Evolutionary conservation across 129 eudicot species (phyloP), one percentile per base, ranked within the genome.

Genomic region (Chrysanthemum lavandulifolium): DNA sequence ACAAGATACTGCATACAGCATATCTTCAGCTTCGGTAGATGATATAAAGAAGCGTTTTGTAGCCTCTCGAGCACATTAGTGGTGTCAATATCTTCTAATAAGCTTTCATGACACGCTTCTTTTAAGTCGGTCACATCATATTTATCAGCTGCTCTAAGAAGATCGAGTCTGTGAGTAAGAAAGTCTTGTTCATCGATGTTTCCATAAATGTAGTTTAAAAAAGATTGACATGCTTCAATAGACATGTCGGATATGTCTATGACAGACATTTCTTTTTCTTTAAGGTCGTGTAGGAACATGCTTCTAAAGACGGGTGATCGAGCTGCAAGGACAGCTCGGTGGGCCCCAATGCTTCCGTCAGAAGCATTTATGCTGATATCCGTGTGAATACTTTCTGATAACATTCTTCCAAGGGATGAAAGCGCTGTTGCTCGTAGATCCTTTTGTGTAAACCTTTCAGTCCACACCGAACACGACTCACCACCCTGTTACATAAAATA

Each of bases 31-130:
- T 88, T 82, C 2, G 89, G 84, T 72, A 95, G 72, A 53, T 80
- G 86, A 75, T 88, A 95, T 12, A 95, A 75, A 66, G 83, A 78
- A 15, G 99, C 97, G 51, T 75, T 86, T 73, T 91, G 95, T 19
- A 95, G 91, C 85, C 99, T 88, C 77, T 95, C 96, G 0, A 95
- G 89, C n/a, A 88, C 97, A 65, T 95, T 95, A 73, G 56, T 80
- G 2, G 96, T 72, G 57, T 95, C 96, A 23, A 95, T 95, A 76
- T 95, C 99, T 78, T 91, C 90, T 63, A 91, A 66, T 0, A 95
- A 71, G 66, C 99, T 95, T 45, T 82, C 88, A 50, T 95, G 99
- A 47, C 97, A 90, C 0, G 88, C 93, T 69, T 95, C 99, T 76
- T 95, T 95, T 66, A 95, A 79, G 75, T 95, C 99, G 13, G 72